A percentile compares a stretch with the other conserved stretches of the same genome.
These are phyloP conservation scores for Citrus sinensis DNA, from an alignment of 345 rosid species.

Conservation along the genomic window DVS_A1.0 CM039169.1:31973001-31973500, in stretches of 20 bases:
- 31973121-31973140: conserved; percentile 79
- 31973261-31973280: conserved; percentile 71
- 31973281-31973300: conserved; percentile 92
- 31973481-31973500: conserved; percentile 80
- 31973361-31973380: conserved; percentile 29
- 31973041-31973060: conserved; percentile 55
- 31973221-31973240: conserved; percentile 69
- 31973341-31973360: conserved; percentile 54
- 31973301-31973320: conserved; percentile 81
- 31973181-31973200: conserved; percentile 70
- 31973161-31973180: conserved; percentile 35
- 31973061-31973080: conserved; percentile 41
- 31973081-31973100: conserved; percentile 52
- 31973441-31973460: conserved; percentile 57
- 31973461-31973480: conserved; percentile 53
- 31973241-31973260: conserved; percentile 66
- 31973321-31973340: conserved; percentile 57
- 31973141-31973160: conserved; percentile 53
- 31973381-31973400: conserved; percentile 74
- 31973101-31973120: conserved; percentile 76
- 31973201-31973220: conserved; percentile 85
- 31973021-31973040: conserved; percentile 60
- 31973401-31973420: conserved; percentile 82
- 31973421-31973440: conserved; percentile 83
- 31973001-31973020: conserved; percentile 85